Percentiles rank a stretch among this genome's conserved stretches.
phyloP scores from a whole-genome alignment of 2,329 filamentous ascomycete genomes.

The Hysterium pulicare region DNA sequence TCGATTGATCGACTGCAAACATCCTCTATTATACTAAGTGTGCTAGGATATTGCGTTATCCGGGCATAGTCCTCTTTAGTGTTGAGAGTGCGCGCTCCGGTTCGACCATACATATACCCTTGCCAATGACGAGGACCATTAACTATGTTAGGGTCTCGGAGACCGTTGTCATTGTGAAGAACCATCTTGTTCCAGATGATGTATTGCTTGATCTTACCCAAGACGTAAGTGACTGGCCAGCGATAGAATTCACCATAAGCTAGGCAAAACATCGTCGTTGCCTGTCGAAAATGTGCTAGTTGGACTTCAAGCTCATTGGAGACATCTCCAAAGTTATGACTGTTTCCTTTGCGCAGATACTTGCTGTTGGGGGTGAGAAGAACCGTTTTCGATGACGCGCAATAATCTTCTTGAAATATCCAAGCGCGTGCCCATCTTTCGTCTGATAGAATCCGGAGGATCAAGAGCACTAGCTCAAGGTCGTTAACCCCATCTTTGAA shows the following conservation, averaged over 20 bases:
- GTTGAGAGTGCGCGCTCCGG: background rate
- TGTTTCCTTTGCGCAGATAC: background rate
- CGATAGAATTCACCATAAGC: conserved; percentile 5
- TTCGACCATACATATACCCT: background rate
- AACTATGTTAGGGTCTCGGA: background rate
- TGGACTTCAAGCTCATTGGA: conserved; percentile 13
- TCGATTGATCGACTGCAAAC: conserved; percentile 12
- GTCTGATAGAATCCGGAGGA: conserved; percentile 12
- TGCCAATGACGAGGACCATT: background rate
- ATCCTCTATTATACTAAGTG: conserved; percentile 15
- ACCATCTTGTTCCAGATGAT: conserved; percentile 15
- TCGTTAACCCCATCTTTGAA: conserved; percentile 2
- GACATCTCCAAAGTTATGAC: conserved; percentile 8
- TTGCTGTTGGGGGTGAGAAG: conserved; percentile 13
- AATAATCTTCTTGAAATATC: conserved; percentile 23
- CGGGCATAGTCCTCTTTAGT: background rate
- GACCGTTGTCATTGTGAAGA: background rate
- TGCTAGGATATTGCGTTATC: conserved; percentile 3
- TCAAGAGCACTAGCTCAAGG: conserved; percentile 8
- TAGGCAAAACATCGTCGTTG: conserved; percentile 16
- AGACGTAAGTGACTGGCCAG: conserved; percentile 10
- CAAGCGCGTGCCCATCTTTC: conserved; percentile 18
- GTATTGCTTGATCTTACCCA: conserved; percentile 19
- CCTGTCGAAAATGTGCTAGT: conserved; percentile 9
- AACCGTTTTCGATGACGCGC: conserved; percentile 13